Conservation (phyloP, 2,329 filamentous ascomycete species). For the Beauveria brongniartii region DNA sequence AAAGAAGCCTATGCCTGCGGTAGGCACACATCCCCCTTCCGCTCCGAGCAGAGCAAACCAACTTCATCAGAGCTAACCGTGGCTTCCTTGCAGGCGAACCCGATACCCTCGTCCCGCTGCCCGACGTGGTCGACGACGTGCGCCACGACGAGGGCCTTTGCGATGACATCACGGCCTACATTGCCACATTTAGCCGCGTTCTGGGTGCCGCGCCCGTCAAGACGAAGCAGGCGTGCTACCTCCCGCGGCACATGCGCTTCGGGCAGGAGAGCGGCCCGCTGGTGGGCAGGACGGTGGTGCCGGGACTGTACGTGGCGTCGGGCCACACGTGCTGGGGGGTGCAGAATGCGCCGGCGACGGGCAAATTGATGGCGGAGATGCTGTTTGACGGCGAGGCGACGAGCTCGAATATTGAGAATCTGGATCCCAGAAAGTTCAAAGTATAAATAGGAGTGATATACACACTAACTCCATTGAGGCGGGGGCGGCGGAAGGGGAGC, state of each 20-base stretch:
- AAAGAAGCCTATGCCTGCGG: constrained; percentile 91
- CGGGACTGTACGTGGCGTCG: constrained; percentile 71
- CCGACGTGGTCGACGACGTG: constrained; percentile 67
- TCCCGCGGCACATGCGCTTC: constrained; percentile 64
- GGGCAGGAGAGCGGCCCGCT: constrained; percentile 61
- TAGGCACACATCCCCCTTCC: constrained; percentile 19
- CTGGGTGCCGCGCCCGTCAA: constrained; percentile 62
- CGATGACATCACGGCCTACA: constrained; percentile 77
- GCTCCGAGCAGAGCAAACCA: too few relatives aligned
- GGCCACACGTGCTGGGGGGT: constrained; percentile 99
- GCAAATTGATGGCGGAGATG: constrained; percentile 71
- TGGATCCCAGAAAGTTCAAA: constrained; percentile 61
- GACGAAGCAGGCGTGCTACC: constrained; percentile 82
- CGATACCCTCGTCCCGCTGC: constrained; percentile 67
- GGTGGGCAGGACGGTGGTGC: constrained; percentile 64
- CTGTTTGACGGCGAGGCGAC: constrained; percentile 63
- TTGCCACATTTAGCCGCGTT: constrained; percentile 55
- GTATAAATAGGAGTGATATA: constrained; percentile 27
- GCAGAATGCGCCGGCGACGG: constrained; percentile 86
- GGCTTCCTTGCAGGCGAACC: constrained; percentile 51
- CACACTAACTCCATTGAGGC: background rate
- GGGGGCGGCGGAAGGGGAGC: too few relatives aligned
- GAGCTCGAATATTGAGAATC: constrained; percentile 56
- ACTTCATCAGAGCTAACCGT: background rate
- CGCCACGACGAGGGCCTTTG: constrained; percentile 67